Evolutionary conservation across 2,329 filamentous ascomycete species (phyloP), one percentile per base, ranked within the genome.

Genomic region (Biscogniauxia mediterranea): DNA sequence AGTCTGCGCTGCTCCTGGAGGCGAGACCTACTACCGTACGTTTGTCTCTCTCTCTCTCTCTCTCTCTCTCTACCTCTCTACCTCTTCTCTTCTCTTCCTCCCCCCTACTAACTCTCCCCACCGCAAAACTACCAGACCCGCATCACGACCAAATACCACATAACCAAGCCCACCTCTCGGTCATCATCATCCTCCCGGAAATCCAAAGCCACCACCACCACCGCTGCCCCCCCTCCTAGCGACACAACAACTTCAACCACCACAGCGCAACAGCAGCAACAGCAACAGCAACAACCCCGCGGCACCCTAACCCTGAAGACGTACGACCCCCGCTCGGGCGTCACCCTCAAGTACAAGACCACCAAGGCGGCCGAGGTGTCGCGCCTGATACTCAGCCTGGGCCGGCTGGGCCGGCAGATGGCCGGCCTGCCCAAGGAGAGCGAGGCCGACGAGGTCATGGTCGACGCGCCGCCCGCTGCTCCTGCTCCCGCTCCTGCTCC

Each of bases 91-190:
- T 32, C 49, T 49, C 25, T n/a, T 52, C 59, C 57, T 55, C 51
- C 54, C 55, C n/a, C 61, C 28, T 32, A 38, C 58, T 46, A 57
- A 55, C 57, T 9, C 32, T 38, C 32, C 2, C 32, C 59, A 38
- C 32, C 52, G 60, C 20, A 5, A 63, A 60, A 54, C 62, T 23
- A 23, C 21, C 71, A 97, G 93, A 93, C 94, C 54, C 86, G 88
- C 72, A 92, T 98, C 79, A 96, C 92, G 68, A 97, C 93, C 66
- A 93, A 91, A 82, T 99, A 98, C 86, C 89, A 87, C 74, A 87
- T 94, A 74, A 79, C 81, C 38, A 80, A 82, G 50, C 73, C 76
- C 49, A 74, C 73, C 38, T 68, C 70, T 58, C 63, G 56, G 54
- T 58, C 0, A 59, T 61, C n/a, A n/a, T n/a, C n/a, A n/a, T n/a